Evolutionary conservation across 164 flowering plant genomes (phyloP), one percentile per base, ranked within the genome.

Genomic region (Saururus chinensis): DNA sequence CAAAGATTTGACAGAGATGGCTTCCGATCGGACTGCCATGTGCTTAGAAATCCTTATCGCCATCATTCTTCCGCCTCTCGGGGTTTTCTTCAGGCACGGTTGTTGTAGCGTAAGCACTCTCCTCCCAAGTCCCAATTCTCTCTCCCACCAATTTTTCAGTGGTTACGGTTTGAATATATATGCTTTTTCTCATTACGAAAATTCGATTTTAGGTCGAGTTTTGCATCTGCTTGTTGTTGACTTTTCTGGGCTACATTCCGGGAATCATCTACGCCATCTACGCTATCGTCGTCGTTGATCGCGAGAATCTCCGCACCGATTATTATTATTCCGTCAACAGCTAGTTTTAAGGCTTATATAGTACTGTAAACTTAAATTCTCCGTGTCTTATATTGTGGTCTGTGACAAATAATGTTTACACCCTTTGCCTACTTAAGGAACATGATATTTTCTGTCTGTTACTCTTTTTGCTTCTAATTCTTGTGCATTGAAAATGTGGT

Each of bases 31-130:
- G 19, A 14, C 40, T 9, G 53, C 59, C 49, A 23, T 51, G n/a
- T 65, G 40, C 24, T 30, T 57, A 64, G 95, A 87, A 58, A 77
- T 87, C 51, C 59, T 87, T 14, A 59, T 85, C 64, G 88, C 95
- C 26, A 76, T 87, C 72, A 53, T 87, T 56, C 80, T 85, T 26
- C 91, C 95, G 67, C 95, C 91, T 0, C 55, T 87, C 19, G 95
- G 95, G 8, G 95, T 87, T 40, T 87, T 80, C 71, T 57, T 87
- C 70, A 55, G 85, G 22, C 85, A 81, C 35, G 95, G 95, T 2
- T 87, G 95, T 76, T 82, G 93, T 52, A 59, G 62, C 25, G 62
- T 59, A 41, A 41, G 60, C 41, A 5, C 13, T 35, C 20, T 30
- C 41, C 60, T 57, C 20, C 30, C n/a, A 24, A 19, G 10, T 30